Conservation (phyloP, 768 basidiomycete genomes). For the Mycena maculata region DNA sequence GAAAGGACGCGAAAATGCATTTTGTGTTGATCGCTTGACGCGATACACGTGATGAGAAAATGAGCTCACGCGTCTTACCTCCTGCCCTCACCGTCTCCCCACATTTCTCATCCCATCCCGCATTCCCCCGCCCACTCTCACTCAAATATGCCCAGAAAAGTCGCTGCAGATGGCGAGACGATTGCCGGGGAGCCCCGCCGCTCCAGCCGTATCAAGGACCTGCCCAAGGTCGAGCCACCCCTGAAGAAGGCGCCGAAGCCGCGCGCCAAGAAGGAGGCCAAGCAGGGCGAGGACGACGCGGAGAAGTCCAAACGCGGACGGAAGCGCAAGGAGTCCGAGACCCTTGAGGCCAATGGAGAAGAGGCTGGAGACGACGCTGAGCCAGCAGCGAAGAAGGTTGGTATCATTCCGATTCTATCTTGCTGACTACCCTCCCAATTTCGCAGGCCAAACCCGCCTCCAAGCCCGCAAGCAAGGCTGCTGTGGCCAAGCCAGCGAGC, state of each 20-base stretch:
- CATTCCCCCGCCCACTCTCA: conserved; percentile 16
- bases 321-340: conserved; percentile 55
- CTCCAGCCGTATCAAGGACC: conserved; percentile 80
- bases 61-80: conserved; percentile 28
- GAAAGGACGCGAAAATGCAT: conserved; percentile 19
- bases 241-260: conserved; percentile 77
- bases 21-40: conserved; percentile 22
- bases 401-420: conserved; percentile 21
- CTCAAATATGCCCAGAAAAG: conserved; percentile 76
- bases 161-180: conserved; percentile 55
- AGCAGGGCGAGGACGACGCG: conserved; percentile 57
- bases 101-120: conserved; percentile 4
- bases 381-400: conserved; percentile 76
- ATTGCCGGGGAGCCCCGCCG: conserved; percentile 69
- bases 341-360: conserved; percentile 39
- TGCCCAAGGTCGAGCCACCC: conserved; percentile 63
- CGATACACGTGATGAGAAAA: conserved; percentile 36
- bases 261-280: conserved; percentile 61
- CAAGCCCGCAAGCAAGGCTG: conserved; percentile 53
- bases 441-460: conserved; percentile 51
- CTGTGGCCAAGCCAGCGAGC: conserved; percentile 28
- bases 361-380: conserved; percentile 50
- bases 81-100: conserved; percentile 20
- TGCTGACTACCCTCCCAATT: conserved; percentile 43
- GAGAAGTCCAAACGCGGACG: conserved; percentile 65